These are phyloP conservation scores for Stephania japonica DNA, from an alignment of 164 flowering plant genomes.

Conservation along the genomic window DNA sequence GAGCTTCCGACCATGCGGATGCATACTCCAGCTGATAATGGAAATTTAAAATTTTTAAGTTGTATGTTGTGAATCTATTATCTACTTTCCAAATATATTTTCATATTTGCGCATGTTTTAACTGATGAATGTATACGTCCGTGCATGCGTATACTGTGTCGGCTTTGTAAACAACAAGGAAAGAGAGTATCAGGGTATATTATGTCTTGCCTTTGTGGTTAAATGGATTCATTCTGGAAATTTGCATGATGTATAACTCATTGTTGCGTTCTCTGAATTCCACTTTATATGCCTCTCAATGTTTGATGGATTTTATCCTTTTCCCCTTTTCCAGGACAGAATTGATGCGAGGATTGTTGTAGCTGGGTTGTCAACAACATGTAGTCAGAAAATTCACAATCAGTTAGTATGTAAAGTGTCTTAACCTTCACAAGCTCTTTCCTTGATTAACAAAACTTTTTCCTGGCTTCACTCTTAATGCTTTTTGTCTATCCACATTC, in stretches of 20 bases:
- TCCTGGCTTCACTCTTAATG: background rate
- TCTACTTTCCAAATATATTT: too few relatives aligned
- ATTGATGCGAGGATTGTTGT: constrained; percentile 71
- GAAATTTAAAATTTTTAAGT: too few relatives aligned
- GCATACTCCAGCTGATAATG: too few relatives aligned
- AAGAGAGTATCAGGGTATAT: background rate
- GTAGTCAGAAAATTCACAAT: constrained; percentile 97
- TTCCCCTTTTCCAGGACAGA: constrained; percentile 46
- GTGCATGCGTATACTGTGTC: background rate
- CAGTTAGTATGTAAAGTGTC: constrained; percentile 68
- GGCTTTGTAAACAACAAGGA: background rate
- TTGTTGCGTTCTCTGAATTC: background rate
- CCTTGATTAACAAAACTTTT: background rate
- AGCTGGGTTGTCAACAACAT: constrained; percentile 92
- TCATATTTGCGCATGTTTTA: too few relatives aligned
- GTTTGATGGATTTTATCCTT: background rate
- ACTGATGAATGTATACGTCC: too few relatives aligned
- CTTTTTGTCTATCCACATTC: background rate
- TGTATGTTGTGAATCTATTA: too few relatives aligned
- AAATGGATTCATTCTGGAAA: background rate
- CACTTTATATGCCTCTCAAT: background rate
- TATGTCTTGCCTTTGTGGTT: background rate
- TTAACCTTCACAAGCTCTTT: constrained; percentile 2
- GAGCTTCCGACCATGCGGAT: too few relatives aligned
- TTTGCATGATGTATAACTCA: background rate